These are phyloP conservation scores for Diaporthe sp. DNA, from an alignment of 2,329 filamentous ascomycete genomes.

Conservation along the genomic window DNA sequence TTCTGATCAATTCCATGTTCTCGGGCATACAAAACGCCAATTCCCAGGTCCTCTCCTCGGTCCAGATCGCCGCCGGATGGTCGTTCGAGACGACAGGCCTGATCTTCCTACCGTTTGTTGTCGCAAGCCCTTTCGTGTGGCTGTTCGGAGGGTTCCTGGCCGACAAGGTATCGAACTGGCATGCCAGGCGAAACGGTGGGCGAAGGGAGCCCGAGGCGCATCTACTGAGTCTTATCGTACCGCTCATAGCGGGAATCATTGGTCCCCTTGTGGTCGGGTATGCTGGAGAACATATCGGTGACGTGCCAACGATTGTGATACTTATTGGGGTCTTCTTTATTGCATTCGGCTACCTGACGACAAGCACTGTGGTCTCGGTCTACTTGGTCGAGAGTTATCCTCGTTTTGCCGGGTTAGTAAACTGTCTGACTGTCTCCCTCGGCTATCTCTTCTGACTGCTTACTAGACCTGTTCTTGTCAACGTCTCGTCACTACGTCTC, in stretches of 20 bases:
- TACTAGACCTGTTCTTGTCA: conserved; percentile 42
- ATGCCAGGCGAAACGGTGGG: conserved; percentile 42
- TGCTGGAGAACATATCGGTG: conserved; percentile 41
- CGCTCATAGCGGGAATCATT: conserved; percentile 41
- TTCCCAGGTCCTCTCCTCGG: conserved; percentile 42
- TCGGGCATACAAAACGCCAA: conserved; percentile 43
- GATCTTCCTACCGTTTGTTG: conserved; percentile 42
- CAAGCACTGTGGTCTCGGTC: conserved; percentile 42
- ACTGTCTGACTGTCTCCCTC: not conserved
- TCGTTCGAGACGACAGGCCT: conserved; percentile 46
- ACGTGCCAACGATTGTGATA: conserved; percentile 41
- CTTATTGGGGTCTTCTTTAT: conserved; percentile 44
- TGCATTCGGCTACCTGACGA: conserved; percentile 42
- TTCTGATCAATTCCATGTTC: conserved; percentile 46
- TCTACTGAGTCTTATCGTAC: conserved; percentile 44
- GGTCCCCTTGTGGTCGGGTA: conserved; percentile 45
- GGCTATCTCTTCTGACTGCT: not conserved
- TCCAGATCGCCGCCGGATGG: conserved; percentile 46
- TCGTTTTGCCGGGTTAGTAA: conserved; percentile 42
- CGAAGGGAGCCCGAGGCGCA: conserved; percentile 46
- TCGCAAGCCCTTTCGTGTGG: conserved; percentile 41
- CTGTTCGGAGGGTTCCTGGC: conserved; percentile 50
- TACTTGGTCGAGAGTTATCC: conserved; percentile 47
- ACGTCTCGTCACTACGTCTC: conserved; percentile 42
- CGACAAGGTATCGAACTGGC: conserved; percentile 46